Base-by-base conservation (phyloP, 208 protist species). In the Trypanosoma brucei region DNA sequence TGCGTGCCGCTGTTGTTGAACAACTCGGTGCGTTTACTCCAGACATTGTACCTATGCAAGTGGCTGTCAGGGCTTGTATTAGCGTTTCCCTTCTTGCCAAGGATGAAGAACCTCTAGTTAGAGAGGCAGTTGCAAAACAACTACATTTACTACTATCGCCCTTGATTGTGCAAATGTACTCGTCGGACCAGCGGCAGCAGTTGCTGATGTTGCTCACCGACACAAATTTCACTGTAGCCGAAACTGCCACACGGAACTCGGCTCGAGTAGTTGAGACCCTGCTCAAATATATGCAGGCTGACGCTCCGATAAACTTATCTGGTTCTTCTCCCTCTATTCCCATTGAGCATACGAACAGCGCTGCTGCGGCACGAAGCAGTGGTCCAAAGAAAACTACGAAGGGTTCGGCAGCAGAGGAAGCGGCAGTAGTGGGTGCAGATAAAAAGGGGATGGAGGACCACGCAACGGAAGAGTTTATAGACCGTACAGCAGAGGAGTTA, bases 1-100 rank as follows among this genome's bases (percentile, higher is more conserved):
- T 79, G 36, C 83, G 83, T 11, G 81, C 83, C 14, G 76, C 73
- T 8, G 81, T 83, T 45, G 79, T 83, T n/a, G 66, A 78, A 57
- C 83, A 93, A 68, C 61, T 93, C 9, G 70, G 60, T 38, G 33
- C 58, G 2, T 59, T 74, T 52, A 30, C 38, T 44, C 7, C 2
- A 38, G 9, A 42, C 35, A 22, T 55, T 7, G 50, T 38, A 31
- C 44, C 51, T 34, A 14, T 46, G 2, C 44, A 65, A 44, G 13
- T 55, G 62, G 30, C 80, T 64, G 39, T 64, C 68, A 45, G 48
- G 14, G 62, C 62, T 51, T 61, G 59, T 65, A 56, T 71, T 22
- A 61, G 78, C 13, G 78, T 69, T 0, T 69, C 82, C 51, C 58
- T 66, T 14, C 81, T 93, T 35, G 73, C 77, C n/a, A 53, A 70